Conservation (phyloP, 106 monocot genomes). For the Xerophyta viscosa region DNA sequence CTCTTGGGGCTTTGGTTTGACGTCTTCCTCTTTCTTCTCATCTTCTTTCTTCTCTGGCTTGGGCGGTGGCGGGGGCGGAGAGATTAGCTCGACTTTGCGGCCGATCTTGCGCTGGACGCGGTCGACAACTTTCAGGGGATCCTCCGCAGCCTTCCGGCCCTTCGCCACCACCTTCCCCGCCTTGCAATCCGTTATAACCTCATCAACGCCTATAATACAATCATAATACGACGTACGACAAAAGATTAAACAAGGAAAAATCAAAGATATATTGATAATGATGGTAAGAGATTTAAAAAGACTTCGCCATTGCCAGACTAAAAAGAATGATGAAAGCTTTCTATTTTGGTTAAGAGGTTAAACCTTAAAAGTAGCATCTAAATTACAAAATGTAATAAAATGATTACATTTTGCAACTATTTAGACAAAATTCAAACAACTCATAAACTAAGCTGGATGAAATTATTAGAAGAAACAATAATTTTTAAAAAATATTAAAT, state of each 20-base stretch:
- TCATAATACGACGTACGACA: background rate
- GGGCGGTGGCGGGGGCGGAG: conserved; percentile 35
- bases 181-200: conserved; percentile 57
- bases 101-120: conserved; percentile 76
- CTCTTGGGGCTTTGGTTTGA: conserved; percentile 42
- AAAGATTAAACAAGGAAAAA: background rate
- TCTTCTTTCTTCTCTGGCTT: conserved; percentile 23
- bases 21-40: conserved; percentile 43
- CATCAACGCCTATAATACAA: conserved; percentile 56
- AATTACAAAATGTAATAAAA: too few relatives aligned
- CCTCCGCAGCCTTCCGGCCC: conserved; percentile 68
- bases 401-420: too few relatives aligned
- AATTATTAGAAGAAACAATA: too few relatives aligned
- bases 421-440: too few relatives aligned
- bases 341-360: too few relatives aligned
- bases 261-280: background rate
- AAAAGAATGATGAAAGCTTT: too few relatives aligned
- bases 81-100: conserved; percentile 73
- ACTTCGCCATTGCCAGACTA: too few relatives aligned
- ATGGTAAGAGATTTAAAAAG: background rate
- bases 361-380: too few relatives aligned
- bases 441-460: too few relatives aligned
- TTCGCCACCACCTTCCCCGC: conserved; percentile 74
- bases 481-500: too few relatives aligned
- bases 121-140: conserved; percentile 74